phyloP scores from a whole-genome alignment of 495 filamentous ascomycete species.

The Xylaria palmicola region DNA sequence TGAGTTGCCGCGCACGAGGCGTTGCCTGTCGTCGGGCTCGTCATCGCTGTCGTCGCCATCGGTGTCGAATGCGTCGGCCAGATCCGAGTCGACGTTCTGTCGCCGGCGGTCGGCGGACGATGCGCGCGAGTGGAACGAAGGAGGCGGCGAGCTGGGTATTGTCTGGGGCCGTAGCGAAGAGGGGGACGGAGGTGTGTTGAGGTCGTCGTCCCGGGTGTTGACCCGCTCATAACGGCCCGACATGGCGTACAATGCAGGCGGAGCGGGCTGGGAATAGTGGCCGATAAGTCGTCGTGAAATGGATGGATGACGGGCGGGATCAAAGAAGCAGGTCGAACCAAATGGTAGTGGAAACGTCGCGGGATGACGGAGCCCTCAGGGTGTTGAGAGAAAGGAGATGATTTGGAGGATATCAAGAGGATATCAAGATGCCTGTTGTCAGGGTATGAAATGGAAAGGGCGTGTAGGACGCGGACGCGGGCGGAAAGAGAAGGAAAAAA shows the following conservation, averaged over 20 bases:
- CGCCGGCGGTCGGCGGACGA: conserved; percentile 67
- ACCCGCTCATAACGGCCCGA: conserved; percentile 86
- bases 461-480: no score
- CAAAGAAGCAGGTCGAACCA: no score
- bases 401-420: no score
- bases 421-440: not conserved
- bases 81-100: conserved; percentile 61
- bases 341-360: not conserved
- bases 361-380: not conserved
- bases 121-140: conserved; percentile 85
- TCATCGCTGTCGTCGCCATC: conserved; percentile 71
- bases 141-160: conserved; percentile 82
- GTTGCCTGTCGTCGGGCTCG: conserved; percentile 79
- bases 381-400: not conserved
- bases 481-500: not conserved
- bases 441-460: not conserved
- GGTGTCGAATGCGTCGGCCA: conserved; percentile 88
- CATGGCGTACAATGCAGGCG: conserved; percentile 51
- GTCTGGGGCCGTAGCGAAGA: conserved; percentile 37
- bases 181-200: conserved; percentile 36
- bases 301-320: not conserved
- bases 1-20: conserved; percentile 74
- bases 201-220: conserved; percentile 51
- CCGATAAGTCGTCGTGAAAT: not conserved
- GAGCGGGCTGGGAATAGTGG: not conserved